These are phyloP conservation scores for Microcos paniculata DNA, from an alignment of 345 rosid genomes.

Conservation along the genomic window DNA sequence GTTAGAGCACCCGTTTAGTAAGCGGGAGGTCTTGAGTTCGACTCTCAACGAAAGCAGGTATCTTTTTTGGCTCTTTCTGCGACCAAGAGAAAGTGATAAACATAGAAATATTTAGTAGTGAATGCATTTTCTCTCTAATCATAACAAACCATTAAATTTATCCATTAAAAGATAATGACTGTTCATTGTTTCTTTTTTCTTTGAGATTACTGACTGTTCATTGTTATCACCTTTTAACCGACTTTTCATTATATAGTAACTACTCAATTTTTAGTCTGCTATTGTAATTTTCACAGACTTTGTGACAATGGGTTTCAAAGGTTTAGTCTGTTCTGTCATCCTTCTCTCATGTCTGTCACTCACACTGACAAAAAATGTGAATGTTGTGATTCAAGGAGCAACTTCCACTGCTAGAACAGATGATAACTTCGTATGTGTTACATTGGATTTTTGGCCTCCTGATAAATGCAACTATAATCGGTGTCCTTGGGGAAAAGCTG, in stretches of 20 bases:
- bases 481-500: slow-evolving; percentile 63
- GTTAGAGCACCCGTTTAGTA: slow-evolving; percentile 97
- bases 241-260: too few relatives aligned
- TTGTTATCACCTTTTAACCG: too few relatives aligned
- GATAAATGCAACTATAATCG: slow-evolving; percentile 53
- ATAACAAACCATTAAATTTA: too few relatives aligned
- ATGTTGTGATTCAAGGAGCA: slow-evolving; percentile 33
- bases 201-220: too few relatives aligned
- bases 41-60: slow-evolving; percentile 89
- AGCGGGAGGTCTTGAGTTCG: slow-evolving; percentile 98
- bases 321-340: neutral
- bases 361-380: slow-evolving; percentile 26
- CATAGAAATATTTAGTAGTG: too few relatives aligned
- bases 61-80: too few relatives aligned
- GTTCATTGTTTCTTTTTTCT: too few relatives aligned
- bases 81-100: too few relatives aligned
- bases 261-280: too few relatives aligned
- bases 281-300: neutral
- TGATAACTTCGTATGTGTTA: slow-evolving; percentile 53
- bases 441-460: slow-evolving; percentile 56
- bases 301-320: slow-evolving; percentile 2
- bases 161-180: too few relatives aligned
- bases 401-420: slow-evolving; percentile 45
- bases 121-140: too few relatives aligned
- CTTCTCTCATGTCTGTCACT: slow-evolving; percentile 11